phyloP scores from a whole-genome alignment of 768 basidiomycete genomes.

The Mycena indigotica region DNA sequence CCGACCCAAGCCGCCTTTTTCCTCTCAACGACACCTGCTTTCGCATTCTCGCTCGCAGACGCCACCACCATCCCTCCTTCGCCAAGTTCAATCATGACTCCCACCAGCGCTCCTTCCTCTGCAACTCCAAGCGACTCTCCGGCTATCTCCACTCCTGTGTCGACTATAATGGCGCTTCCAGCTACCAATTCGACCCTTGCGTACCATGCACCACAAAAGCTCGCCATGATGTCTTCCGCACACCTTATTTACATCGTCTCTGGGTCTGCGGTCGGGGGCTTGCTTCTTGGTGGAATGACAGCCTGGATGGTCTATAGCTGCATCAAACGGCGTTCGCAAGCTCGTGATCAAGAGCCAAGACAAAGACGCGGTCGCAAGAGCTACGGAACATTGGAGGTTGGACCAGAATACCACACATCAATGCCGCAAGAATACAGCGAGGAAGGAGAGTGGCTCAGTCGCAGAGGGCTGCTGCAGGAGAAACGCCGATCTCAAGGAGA shows the following conservation, averaged over 20 bases:
- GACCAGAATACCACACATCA: slow-evolving; percentile 26
- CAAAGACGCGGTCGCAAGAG: slow-evolving; percentile 19
- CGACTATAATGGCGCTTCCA: slow-evolving; percentile 34
- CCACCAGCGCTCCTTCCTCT: slow-evolving; percentile 16
- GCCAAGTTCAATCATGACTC: neutral
- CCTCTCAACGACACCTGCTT: slow-evolving; percentile 4
- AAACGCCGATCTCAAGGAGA: too few species aligned
- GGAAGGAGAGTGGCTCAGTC: slow-evolving; percentile 16
- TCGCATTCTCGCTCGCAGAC: slow-evolving; percentile 8
- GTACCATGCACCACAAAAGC: slow-evolving; percentile 13
- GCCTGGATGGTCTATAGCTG: slow-evolving; percentile 42
- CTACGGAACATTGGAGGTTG: slow-evolving; percentile 24
- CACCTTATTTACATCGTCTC: slow-evolving; percentile 33
- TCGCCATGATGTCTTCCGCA: slow-evolving; percentile 25
- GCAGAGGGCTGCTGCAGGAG: slow-evolving; percentile 10
- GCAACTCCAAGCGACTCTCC: neutral
- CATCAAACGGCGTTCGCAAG: slow-evolving; percentile 25
- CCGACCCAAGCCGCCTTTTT: slow-evolving; percentile 8
- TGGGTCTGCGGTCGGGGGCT: slow-evolving; percentile 32
- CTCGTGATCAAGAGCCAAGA: neutral
- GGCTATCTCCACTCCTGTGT: slow-evolving; percentile 19
- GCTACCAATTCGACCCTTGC: slow-evolving; percentile 25
- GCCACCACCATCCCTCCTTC: slow-evolving; percentile 4
- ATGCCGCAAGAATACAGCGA: slow-evolving; percentile 18
- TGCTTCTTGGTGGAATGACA: slow-evolving; percentile 32